Evolutionary conservation across 176 grass and related monocot species (phyloP), one percentile per base, ranked within the genome.

Genomic region (Aechmea fasciata): DNA sequence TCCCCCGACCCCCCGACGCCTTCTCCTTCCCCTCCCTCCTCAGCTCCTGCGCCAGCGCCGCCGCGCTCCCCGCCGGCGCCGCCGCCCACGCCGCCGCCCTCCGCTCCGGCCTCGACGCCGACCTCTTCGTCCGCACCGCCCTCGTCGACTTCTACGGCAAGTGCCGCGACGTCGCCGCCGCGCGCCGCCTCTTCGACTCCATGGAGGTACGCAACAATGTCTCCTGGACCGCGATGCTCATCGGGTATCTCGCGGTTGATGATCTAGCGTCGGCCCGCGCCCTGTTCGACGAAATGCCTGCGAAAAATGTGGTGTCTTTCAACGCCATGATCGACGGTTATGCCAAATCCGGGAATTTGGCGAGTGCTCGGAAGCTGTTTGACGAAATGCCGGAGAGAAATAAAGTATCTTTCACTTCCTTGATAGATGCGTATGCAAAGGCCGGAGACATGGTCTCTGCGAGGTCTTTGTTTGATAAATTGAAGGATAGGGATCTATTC

Each of bases 391-490:
- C 87, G 1, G 62, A 80, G 1, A 88, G 54, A 55, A 80, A 83
- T 79, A 55, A 65, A 8, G 49, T 75, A 59, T 79, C 77, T 2
- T 82, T 68, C 65, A 97, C 94, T 11, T 90, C 84, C 0, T 70
- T 97, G 82, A 90, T 97, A 51, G 74, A 59, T 47, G 94, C 89
- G 6, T 97, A 85, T 83, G 77, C 77, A 67, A 92, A 97, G 66
- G 65, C 62, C 63, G 86, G 89, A 52, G 69, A 85, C 7, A 75
- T 93, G 82, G 59, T 67, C n/a, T 78, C 70, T 5, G 87, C 84
- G n/a, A 88, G 75, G 28, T 67, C 59, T 47, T 73, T 90, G 72
- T 97, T 97, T 74, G 82, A 93, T 64, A 78, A 74, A 62, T 69
- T 81, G 24, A 65, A 73, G 48, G 74, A 83, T 52, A 63, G 53